Conservation (phyloP, 176 grass and related monocot species). For the Eleusine indica region DNA sequence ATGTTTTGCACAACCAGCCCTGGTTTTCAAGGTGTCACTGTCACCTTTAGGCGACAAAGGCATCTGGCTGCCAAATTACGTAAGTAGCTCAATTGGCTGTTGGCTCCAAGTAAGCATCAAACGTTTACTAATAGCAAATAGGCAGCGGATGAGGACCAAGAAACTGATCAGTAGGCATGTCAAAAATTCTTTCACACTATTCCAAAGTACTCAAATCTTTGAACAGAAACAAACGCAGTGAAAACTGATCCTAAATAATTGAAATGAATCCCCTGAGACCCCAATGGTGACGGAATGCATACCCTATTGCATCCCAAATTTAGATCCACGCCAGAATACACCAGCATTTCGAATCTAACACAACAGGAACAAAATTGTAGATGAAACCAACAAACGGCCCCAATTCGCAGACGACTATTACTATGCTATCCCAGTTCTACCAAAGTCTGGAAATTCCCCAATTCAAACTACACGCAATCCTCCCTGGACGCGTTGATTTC, state of each 20-base stretch:
- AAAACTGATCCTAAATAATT: neutral
- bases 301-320: neutral
- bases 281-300: neutral
- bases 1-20: neutral
- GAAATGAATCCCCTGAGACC: neutral
- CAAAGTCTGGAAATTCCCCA: neutral
- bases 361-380: neutral
- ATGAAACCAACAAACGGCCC: neutral
- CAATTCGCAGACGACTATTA: neutral
- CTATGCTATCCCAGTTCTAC: neutral
- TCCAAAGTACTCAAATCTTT: slow-evolving; percentile 28
- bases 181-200: neutral
- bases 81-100: too few species aligned
- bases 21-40: too few species aligned
- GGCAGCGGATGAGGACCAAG: neutral
- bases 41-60: too few species aligned
- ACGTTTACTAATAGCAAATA: neutral
- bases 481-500: neutral
- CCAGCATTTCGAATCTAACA: neutral
- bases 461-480: slow-evolving; percentile 4
- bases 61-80: too few species aligned
- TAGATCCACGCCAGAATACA: slow-evolving; percentile 19
- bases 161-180: slow-evolving; percentile 15
- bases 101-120: neutral
- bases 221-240: slow-evolving; percentile 17